phyloP scores from a whole-genome alignment of 345 rosid genomes.

The Euphorbia tirucalli region DNA sequence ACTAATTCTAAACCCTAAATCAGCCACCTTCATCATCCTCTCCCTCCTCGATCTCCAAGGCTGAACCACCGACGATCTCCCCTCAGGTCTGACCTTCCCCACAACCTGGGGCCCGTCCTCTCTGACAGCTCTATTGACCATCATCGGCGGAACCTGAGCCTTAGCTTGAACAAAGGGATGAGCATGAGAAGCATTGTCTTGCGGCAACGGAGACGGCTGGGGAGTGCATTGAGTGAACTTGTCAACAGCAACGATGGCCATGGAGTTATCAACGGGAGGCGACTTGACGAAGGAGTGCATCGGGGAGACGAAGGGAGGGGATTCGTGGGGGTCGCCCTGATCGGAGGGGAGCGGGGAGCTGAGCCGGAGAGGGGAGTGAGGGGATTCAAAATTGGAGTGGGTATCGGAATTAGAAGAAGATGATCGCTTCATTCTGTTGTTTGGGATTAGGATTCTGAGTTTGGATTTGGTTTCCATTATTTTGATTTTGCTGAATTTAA shows the following conservation, averaged over 20 bases:
- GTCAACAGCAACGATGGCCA: slow-evolving; percentile 48
- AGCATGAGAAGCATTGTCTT: slow-evolving; percentile 1
- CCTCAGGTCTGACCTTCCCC: slow-evolving; percentile 35
- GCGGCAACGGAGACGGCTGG: slow-evolving; percentile 34
- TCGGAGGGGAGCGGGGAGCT: slow-evolving; percentile 70
- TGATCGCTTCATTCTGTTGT: slow-evolving; percentile 49
- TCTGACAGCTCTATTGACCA: slow-evolving; percentile 41
- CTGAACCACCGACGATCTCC: slow-evolving; percentile 16
- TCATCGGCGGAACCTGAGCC: slow-evolving; percentile 30
- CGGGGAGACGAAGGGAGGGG: slow-evolving; percentile 61
- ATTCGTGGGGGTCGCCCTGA: slow-evolving; percentile 46
- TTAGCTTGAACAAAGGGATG: slow-evolving; percentile 4
- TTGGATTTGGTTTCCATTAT: slow-evolving; percentile 10
- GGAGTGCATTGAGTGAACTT: slow-evolving; percentile 52
- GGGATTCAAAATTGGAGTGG: slow-evolving; percentile 48
- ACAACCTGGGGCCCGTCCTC: slow-evolving; percentile 26
- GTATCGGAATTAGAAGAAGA: slow-evolving; percentile 67
- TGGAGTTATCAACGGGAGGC: slow-evolving; percentile 35
- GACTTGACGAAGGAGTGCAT: slow-evolving; percentile 48
- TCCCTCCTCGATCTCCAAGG: slow-evolving; percentile 39
- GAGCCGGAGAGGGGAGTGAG: slow-evolving; percentile 64
- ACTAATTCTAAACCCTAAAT: slow-evolving; percentile 63
- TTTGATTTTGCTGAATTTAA: slow-evolving; percentile 6
- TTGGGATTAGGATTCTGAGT: slow-evolving; percentile 18
- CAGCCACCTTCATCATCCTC: slow-evolving; percentile 41